phyloP scores from a whole-genome alignment of 2,329 filamentous ascomycete species.

The Talaromyces sp. region DNA sequence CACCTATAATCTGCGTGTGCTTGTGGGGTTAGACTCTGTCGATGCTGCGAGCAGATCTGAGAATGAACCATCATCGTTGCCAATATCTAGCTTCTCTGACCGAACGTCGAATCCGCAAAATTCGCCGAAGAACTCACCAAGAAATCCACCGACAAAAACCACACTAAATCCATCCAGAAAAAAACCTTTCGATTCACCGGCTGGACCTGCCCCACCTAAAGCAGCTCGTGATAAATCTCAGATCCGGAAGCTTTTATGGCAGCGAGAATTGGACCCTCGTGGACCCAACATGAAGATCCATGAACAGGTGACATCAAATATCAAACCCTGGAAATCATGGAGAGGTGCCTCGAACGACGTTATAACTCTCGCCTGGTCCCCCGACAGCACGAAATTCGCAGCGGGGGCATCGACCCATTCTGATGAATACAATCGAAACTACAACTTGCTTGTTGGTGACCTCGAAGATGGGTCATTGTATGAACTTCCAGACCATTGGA shows the following conservation, averaged over 20 bases:
- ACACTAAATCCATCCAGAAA: neutral
- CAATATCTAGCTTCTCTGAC: neutral
- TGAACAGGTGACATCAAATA: slow-evolving; percentile 35
- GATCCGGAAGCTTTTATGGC: slow-evolving; percentile 24
- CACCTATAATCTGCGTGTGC: slow-evolving; percentile 7
- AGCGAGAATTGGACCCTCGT: slow-evolving; percentile 34
- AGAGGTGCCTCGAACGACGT: slow-evolving; percentile 63
- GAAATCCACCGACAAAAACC: neutral
- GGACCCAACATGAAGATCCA: slow-evolving; percentile 15
- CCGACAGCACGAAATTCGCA: slow-evolving; percentile 57
- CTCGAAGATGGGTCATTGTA: slow-evolving; percentile 44
- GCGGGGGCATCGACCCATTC: slow-evolving; percentile 60
- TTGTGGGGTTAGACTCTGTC: neutral
- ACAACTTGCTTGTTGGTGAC: slow-evolving; percentile 61
- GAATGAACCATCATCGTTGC: neutral
- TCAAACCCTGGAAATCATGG: slow-evolving; percentile 53
- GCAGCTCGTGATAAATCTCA: neutral
- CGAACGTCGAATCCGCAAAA: neutral
- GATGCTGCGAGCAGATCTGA: neutral
- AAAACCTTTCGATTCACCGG: neutral
- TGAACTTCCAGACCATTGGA: slow-evolving; percentile 59
- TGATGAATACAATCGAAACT: slow-evolving; percentile 60
- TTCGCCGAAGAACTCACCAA: neutral
- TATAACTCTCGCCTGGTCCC: slow-evolving; percentile 59
- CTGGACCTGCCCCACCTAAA: neutral